Evolutionary conservation across 805 yeast genomes (phyloP).

Genomic region (Starmerella apicola): DNA sequence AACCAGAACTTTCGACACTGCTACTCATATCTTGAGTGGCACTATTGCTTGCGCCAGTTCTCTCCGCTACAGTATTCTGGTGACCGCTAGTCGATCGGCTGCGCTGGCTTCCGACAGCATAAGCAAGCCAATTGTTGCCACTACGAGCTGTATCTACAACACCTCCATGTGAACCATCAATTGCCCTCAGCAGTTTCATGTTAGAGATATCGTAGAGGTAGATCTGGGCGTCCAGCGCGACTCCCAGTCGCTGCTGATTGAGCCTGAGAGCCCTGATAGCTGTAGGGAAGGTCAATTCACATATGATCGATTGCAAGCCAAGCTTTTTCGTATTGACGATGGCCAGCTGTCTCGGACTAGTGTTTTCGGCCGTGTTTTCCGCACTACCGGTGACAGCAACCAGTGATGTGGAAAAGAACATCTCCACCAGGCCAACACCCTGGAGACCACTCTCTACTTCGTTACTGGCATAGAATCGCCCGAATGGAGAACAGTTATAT

Average conservation of each 20-base stretch:
- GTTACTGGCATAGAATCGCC: constrained; percentile 45
- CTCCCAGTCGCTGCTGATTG: constrained; percentile 71
- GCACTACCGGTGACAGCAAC: constrained; percentile 75
- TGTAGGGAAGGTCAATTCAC: constrained; percentile 80
- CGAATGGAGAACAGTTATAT: constrained; percentile 81
- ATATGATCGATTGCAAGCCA: constrained; percentile 45
- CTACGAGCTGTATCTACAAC: constrained; percentile 31
- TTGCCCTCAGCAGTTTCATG: constrained; percentile 65
- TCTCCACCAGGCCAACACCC: constrained; percentile 51
- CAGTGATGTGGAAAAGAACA: constrained; percentile 80
- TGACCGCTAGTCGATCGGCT: constrained; percentile 1
- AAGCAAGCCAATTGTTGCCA: constrained; percentile 32
- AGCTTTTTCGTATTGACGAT: constrained; percentile 62
- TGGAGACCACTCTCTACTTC: constrained; percentile 22
- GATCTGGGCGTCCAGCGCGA: constrained; percentile 66
- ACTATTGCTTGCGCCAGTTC: background rate
- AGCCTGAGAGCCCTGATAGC: constrained; percentile 58
- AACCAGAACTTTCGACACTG: background rate
- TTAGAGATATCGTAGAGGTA: constrained; percentile 83
- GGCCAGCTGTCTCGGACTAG: constrained; percentile 64
- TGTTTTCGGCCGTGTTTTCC: constrained; percentile 51
- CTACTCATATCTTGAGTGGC: too few species aligned
- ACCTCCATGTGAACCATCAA: constrained; percentile 30
- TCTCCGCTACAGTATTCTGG: too few species aligned
- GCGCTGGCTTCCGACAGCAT: constrained; percentile 1